These are phyloP conservation scores for Salix arbutifolia DNA, from an alignment of 345 rosid species.

Conservation along the genomic window DNA sequence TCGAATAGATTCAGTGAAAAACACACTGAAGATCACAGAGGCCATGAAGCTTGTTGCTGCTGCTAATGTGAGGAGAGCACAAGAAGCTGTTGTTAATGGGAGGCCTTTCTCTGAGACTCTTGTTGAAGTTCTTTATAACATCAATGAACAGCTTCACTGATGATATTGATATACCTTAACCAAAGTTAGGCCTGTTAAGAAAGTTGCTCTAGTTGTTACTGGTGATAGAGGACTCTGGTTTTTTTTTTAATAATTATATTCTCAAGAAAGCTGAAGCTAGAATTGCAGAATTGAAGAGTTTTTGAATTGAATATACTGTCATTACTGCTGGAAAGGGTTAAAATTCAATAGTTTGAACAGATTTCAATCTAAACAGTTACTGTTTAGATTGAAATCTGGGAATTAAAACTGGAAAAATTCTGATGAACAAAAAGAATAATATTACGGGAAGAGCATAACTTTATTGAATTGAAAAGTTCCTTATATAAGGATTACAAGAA, in stretches of 20 bases:
- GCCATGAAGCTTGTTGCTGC: conserved; percentile 99
- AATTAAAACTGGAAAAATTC: too few relatives aligned
- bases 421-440: too few relatives aligned
- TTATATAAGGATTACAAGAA: too few relatives aligned
- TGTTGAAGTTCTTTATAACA: conserved; percentile 89
- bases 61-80: conserved; percentile 94
- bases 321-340: conserved; percentile 82
- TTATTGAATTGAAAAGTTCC: too few relatives aligned
- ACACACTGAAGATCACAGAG: conserved; percentile 97
- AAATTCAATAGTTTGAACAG: too few relatives aligned
- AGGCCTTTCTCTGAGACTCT: conserved; percentile 88
- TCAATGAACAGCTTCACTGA: conserved; percentile 89
- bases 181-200: conserved; percentile 84
- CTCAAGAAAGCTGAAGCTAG: conserved; percentile 80
- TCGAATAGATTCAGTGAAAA: conserved; percentile 75
- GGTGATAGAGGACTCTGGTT: conserved; percentile 95
- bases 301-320: conserved; percentile 60
- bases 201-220: conserved; percentile 82
- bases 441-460: too few relatives aligned
- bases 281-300: conserved; percentile 57
- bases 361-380: too few relatives aligned
- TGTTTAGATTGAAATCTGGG: too few relatives aligned
- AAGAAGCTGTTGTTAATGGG: conserved; percentile 87
- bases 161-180: conserved; percentile 76
- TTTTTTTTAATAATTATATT: conserved; percentile 56